Evolutionary conservation across 805 yeast genomes (phyloP).

Genomic region (Candida sanyiensis): DNA sequence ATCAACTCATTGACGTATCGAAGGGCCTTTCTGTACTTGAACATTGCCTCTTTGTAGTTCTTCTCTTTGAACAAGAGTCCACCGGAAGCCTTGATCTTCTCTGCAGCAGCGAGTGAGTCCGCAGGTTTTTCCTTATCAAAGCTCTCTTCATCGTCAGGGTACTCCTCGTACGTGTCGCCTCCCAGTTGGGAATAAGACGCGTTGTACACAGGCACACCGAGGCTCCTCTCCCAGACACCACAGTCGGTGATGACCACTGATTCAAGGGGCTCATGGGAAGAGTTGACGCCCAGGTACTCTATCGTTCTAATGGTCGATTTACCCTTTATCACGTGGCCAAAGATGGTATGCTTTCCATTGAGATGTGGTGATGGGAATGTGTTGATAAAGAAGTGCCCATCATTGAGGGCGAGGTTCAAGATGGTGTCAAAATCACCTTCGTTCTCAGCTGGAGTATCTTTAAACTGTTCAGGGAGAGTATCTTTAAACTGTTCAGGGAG

Average conservation of each 20-base stretch:
- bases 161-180: conserved; percentile 71
- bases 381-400: conserved; percentile 67
- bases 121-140: conserved; percentile 53
- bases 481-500: conserved; percentile 53
- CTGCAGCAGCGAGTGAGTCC: conserved; percentile 45
- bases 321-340: conserved; percentile 66
- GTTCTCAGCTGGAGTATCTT: conserved; percentile 52
- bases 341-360: conserved; percentile 68
- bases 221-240: conserved; percentile 54
- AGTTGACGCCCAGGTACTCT: conserved; percentile 44
- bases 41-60: conserved; percentile 43
- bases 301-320: conserved; percentile 64
- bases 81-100: conserved; percentile 62
- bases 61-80: conserved; percentile 51
- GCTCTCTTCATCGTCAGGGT: conserved; percentile 64
- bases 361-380: conserved; percentile 69
- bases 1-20: conserved; percentile 66
- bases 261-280: conserved; percentile 38
- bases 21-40: conserved; percentile 61
- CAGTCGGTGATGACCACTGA: conserved; percentile 47
- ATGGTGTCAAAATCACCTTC: conserved; percentile 37
- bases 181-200: conserved; percentile 58
- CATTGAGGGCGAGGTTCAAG: conserved; percentile 53
- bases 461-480: conserved; percentile 58
- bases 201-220: conserved; percentile 52